Conservation (phyloP, 1,284 basidiomycete species). For the Schizophyllum commune region DNA sequence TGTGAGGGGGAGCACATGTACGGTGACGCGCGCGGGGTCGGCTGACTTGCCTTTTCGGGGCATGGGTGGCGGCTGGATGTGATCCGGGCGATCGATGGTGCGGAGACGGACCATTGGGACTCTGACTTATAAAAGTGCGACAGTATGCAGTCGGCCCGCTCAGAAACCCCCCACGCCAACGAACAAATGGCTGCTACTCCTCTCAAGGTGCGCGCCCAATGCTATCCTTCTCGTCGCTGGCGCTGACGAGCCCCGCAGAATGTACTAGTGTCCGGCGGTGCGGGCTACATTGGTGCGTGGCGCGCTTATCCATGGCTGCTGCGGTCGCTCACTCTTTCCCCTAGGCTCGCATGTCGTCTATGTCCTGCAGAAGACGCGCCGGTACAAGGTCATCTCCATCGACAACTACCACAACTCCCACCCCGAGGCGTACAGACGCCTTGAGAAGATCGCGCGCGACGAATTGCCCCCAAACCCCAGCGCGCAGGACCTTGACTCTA, state of each 20-base stretch:
- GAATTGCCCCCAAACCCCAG: constrained; percentile 59
- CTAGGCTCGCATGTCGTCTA: constrained; percentile 89
- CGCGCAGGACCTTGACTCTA: constrained; percentile 55
- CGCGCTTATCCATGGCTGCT: constrained; percentile 3
- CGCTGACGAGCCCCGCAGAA: constrained; percentile 33
- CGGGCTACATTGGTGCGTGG: constrained; percentile 73
- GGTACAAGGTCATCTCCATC: constrained; percentile 88
- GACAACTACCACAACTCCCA: constrained; percentile 93
- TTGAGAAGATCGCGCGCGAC: constrained; percentile 72
- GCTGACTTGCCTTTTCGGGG: not conserved
- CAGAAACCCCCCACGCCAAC: not conserved
- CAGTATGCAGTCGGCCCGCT: not conserved
- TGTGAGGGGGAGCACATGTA: not conserved
- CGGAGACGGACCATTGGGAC: not conserved
- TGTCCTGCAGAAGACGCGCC: constrained; percentile 76
- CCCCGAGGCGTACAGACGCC: constrained; percentile 63
- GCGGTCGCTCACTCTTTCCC: constrained; percentile 7
- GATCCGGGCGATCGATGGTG: not conserved
- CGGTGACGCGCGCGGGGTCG: not conserved
- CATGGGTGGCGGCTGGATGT: not conserved
- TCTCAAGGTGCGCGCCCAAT: constrained; percentile 4
- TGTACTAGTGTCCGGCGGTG: constrained; percentile 76
- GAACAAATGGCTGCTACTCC: not conserved
- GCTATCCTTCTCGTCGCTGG: not conserved
- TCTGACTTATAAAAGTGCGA: not conserved